Evolutionary conservation across 1,284 basidiomycete genomes (phyloP).

Genomic region (Irpex rosettiformis): DNA sequence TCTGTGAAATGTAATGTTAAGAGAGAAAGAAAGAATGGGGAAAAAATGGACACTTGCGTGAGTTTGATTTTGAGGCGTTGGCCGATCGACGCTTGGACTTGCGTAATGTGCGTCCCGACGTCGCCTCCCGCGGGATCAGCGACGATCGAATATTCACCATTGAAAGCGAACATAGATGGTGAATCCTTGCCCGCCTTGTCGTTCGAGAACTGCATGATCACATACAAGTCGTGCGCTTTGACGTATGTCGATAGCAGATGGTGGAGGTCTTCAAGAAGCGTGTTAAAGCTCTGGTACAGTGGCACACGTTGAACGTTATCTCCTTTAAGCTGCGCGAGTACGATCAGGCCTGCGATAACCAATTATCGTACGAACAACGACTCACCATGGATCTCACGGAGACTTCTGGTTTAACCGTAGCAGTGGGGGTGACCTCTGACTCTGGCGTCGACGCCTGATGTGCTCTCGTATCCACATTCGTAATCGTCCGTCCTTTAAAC

Average conservation of each 20-base stretch:
- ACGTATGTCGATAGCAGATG: slow-evolving; percentile 37
- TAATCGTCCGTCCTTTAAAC: slow-evolving; percentile 12
- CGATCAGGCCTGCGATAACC: background rate
- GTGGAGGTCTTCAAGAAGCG: slow-evolving; percentile 36
- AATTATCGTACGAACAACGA: background rate
- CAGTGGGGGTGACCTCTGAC: too few species aligned
- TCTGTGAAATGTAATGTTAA: slow-evolving; percentile 12
- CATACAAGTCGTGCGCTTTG: slow-evolving; percentile 34
- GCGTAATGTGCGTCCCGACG: slow-evolving; percentile 30
- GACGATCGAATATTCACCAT: slow-evolving; percentile 53
- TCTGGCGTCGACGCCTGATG: background rate
- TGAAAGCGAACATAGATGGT: slow-evolving; percentile 42
- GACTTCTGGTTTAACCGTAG: background rate
- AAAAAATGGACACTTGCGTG: slow-evolving; percentile 30
- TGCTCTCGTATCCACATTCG: slow-evolving; percentile 8
- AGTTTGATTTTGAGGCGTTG: slow-evolving; percentile 35
- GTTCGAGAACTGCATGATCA: slow-evolving; percentile 18
- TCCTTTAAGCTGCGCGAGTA: background rate
- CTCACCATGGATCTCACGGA: background rate
- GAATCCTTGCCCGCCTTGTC: background rate
- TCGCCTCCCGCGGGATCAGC: slow-evolving; percentile 36
- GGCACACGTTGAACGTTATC: slow-evolving; percentile 22
- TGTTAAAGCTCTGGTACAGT: slow-evolving; percentile 35
- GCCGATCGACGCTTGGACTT: slow-evolving; percentile 36
- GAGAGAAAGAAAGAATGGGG: slow-evolving; percentile 12